Evolutionary conservation across 179 eudicot species (phyloP), one percentile per base, ranked within the genome.

Genomic region (Patellifolia procumbens): DNA sequence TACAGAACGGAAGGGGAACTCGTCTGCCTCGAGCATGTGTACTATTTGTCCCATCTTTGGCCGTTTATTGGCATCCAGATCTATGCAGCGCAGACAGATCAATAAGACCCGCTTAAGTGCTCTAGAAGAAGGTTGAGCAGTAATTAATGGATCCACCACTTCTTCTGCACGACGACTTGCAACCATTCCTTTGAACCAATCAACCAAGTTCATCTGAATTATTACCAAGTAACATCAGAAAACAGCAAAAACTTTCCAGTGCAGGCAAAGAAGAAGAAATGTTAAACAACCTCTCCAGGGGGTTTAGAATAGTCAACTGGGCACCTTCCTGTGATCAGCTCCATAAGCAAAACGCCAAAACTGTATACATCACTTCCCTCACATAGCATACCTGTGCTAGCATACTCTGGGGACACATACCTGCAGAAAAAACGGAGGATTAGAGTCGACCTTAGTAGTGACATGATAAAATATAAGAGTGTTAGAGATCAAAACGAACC

Each of bases 41-140:
- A 92, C 89, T 31, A 93, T 87, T 80, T 93, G 97, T 9, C 96
- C 96, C 98, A 93, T 93, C 88, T 93, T 93, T 19, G 98, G 98
- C 58, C 98, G 87, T 80, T 93, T 90, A 32, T 46, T 76, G 80
- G 88, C 91, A 80, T 93, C 98, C 82, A 85, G 61, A 84, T 93
- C 98, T 70, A 93, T 86, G 78, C 98, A 93, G 12, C 98, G 88
- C 13, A 93, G 95, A 88, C 97, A 92, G 61, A 92, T 85, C 79
- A 93, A 74, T 75, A 93, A 77, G 16, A 80, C 90, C 35, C 97
- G 88, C 79, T 93, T 93, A 45, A 93, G 80, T 64, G 87, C 86
- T 81, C 94, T 87, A 19, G 93, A 84, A 31, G 95, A 77, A n/a
- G 98, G 98, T 62, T 81, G 86, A 32, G 45, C 86, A 34, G 79